Base-by-base conservation (phyloP, 768 basidiomycete genomes). In the Mycena floridula region DNA sequence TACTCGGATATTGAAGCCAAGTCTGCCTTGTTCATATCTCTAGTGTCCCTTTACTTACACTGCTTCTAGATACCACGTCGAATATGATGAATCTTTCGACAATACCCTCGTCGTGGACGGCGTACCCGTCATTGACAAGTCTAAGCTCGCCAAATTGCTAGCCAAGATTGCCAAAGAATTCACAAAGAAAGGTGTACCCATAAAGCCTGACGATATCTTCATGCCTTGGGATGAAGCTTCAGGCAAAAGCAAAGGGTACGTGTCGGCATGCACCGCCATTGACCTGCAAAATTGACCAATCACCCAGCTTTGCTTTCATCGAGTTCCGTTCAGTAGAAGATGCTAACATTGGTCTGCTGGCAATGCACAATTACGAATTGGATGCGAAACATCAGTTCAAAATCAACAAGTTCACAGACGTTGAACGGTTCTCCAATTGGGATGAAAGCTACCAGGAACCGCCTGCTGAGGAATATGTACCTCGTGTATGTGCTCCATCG, bases 61-160 rank as follows among this genome's bases (percentile, higher is more conserved):
- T 35, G 21, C 45, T 37, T 40, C 7, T 60, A 96, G 93, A 72
- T 95, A 92, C 68, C 75, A 82, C 52, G 83, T 94, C 54, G 71
- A 89, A 46, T 80, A 82, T 51, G 87, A 90, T 54, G 84, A 91
- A 52, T 77, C 88, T 30, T 79, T 97, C 57, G 96, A 98, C 70
- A 89, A 88, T 59, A 80, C 90, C 45, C 65, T 99, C 43, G 86
- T 98, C 42, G 81, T 98, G 47, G 96, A 98, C 62, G 91, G 92
- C 40, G 75, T 94, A 18, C 96, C 94, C 8, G 62, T 90, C 48
- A 89, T 97, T 61, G 92, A 96, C 59, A 82, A 79, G 55, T 77
- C 79, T 42, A 93, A 92, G 65, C 74, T 82, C 27, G 88, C 90
- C 39, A 88, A 77, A 64, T 77, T 99, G 15, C 58, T 96, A 16